phyloP scores from a whole-genome alignment of 176 grass and related monocot species.

The Hsuehochloa calcarea region DNA sequence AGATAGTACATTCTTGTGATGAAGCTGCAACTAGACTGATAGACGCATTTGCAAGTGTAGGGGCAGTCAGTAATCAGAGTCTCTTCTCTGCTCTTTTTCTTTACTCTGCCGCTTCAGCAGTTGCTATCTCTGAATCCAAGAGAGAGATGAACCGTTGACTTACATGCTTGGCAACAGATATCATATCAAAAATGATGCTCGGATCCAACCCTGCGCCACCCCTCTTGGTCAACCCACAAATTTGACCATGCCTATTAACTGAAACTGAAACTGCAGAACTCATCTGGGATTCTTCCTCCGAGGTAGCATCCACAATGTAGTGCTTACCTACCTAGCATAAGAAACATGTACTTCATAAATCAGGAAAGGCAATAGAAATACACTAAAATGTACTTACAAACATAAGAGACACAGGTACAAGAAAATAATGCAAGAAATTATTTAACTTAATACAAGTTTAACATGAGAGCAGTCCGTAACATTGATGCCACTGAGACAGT shows the following conservation, averaged over 20 bases:
- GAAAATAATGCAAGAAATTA: neutral
- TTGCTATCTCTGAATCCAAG: slow-evolving; percentile 62
- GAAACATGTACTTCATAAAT: slow-evolving; percentile 12
- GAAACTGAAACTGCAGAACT: slow-evolving; percentile 84
- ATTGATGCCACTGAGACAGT: neutral
- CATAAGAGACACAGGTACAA: neutral
- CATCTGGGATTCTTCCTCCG: slow-evolving; percentile 88
- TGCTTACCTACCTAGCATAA: slow-evolving; percentile 60
- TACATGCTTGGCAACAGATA: slow-evolving; percentile 72
- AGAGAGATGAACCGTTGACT: slow-evolving; percentile 50
- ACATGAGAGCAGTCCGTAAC: neutral
- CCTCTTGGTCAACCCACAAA: slow-evolving; percentile 77
- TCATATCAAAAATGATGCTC: slow-evolving; percentile 78
- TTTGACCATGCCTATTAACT: slow-evolving; percentile 64
- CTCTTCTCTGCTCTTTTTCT: neutral
- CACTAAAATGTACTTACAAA: neutral
- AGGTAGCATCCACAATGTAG: slow-evolving; percentile 80
- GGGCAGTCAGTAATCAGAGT: neutral
- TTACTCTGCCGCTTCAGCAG: slow-evolving; percentile 53
- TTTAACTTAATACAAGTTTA: neutral
- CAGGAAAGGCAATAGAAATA: neutral
- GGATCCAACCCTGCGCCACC: slow-evolving; percentile 77
- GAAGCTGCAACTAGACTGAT: neutral
- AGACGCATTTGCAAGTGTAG: neutral
- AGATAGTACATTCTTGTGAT: slow-evolving; percentile 3